phyloP scores from a whole-genome alignment of 1,284 basidiomycete genomes.

The Bjerkandera adusta region DNA sequence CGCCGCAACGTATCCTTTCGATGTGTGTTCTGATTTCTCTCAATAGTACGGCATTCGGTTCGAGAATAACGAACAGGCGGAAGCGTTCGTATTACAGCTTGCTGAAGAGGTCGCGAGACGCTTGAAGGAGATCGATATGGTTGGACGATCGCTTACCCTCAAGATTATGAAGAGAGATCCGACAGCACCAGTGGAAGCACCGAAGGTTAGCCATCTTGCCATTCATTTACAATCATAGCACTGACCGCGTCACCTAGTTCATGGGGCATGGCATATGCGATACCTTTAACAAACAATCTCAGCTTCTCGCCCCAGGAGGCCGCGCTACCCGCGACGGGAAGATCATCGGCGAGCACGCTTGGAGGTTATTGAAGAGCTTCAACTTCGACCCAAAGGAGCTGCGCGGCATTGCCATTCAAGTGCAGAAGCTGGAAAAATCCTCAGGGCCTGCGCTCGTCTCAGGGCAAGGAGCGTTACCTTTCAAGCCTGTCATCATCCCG shows the following conservation, averaged over 20 bases:
- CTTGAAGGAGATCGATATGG: constrained; percentile 63
- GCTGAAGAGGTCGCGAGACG: constrained; percentile 75
- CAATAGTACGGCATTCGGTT: constrained; percentile 93
- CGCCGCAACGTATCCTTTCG: constrained; percentile 31
- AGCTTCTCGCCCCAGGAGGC: constrained; percentile 58
- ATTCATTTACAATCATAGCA: background rate
- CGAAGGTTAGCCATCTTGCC: constrained; percentile 66
- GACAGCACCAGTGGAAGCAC: constrained; percentile 86
- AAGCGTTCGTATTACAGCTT: constrained; percentile 74
- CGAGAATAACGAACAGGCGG: constrained; percentile 76
- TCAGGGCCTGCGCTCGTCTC: constrained; percentile 25
- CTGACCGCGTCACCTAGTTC: constrained; percentile 53
- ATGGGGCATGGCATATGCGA: constrained; percentile 92
- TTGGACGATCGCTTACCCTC: constrained; percentile 74
- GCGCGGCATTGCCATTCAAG: constrained; percentile 90
- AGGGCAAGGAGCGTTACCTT: constrained; percentile 56
- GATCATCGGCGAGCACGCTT: constrained; percentile 77
- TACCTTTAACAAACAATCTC: constrained; percentile 72
- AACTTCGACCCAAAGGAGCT: constrained; percentile 83
- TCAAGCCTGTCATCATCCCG: constrained; percentile 36
- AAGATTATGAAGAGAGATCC: constrained; percentile 90
- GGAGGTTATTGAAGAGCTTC: constrained; percentile 73
- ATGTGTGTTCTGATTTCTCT: constrained; percentile 16
- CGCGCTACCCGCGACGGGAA: constrained; percentile 71
- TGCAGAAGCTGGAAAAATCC: constrained; percentile 80